Percentiles rank a stretch among this genome's conserved stretches.
Evolutionary conservation across 2,329 filamentous ascomycete species (phyloP).

Genomic region (Drechslerella stenobrocha): DNA sequence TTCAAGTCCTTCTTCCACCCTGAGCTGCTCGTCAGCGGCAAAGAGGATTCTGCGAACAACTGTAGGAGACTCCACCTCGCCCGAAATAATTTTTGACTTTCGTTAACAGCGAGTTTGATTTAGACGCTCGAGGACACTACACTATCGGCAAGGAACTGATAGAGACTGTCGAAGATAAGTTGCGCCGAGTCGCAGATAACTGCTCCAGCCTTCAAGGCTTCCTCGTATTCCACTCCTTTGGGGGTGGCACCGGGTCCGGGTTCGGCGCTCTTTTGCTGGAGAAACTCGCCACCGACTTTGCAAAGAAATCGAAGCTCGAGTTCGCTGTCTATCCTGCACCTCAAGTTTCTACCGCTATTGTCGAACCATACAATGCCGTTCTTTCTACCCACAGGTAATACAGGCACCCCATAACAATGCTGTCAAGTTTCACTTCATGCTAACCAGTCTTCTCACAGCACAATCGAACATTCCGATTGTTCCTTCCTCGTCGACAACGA

Average conservation of each 20-base stretch:
- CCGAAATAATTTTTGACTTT: background rate
- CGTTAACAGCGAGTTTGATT: conserved; percentile 1
- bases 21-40: conserved; percentile 68
- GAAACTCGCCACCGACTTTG: conserved; percentile 67
- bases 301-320: conserved; percentile 70
- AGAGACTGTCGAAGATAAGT: conserved; percentile 66
- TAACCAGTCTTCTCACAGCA: conserved; percentile 55
- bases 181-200: conserved; percentile 69
- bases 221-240: conserved; percentile 70
- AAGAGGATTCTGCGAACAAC: conserved; percentile 71
- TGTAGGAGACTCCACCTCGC: conserved; percentile 57
- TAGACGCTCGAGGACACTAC: conserved; percentile 70
- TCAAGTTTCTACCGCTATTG: conserved; percentile 67
- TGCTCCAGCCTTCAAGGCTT: conserved; percentile 69
- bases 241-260: conserved; percentile 69
- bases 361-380: conserved; percentile 70
- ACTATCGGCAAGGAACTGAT: conserved; percentile 70
- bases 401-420: background rate
- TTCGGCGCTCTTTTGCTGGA: conserved; percentile 69
- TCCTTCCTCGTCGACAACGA: conserved; percentile 71
- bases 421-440: background rate
- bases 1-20: conserved; percentile 69
- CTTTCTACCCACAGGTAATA: conserved; percentile 58
- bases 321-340: conserved; percentile 69
- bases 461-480: conserved; percentile 70